These are phyloP conservation scores for Calocybe gambosa DNA, from an alignment of 1,284 basidiomycete genomes.

Conservation along the genomic window DNA sequence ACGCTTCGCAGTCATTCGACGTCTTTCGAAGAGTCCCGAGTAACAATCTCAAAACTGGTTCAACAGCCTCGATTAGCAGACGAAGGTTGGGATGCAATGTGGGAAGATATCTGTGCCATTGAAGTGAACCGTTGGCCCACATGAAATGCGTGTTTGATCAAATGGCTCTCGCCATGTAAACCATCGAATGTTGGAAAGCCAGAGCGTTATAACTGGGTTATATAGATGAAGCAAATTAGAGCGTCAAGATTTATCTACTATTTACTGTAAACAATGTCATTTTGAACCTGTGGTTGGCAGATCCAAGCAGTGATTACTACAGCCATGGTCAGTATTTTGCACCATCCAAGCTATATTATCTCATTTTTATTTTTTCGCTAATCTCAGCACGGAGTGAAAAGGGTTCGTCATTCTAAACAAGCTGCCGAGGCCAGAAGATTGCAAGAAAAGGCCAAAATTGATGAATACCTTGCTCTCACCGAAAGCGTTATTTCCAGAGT, in stretches of 20 bases:
- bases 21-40: constrained; percentile 61
- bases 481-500: constrained; percentile 64
- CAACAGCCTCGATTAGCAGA: constrained; percentile 61
- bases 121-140: constrained; percentile 69
- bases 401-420: constrained; percentile 56
- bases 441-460: constrained; percentile 70
- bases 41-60: constrained; percentile 55
- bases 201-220: no score
- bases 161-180: no score
- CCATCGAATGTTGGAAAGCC: no score
- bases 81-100: constrained; percentile 58
- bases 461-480: constrained; percentile 67
- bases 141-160: constrained; percentile 11
- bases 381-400: constrained; percentile 69
- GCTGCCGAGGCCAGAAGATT: constrained; percentile 60
- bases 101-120: constrained; percentile 69
- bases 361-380: not conserved
- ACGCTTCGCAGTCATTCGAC: constrained; percentile 57
- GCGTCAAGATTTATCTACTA: no score
- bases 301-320: not conserved
- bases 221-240: no score
- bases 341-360: not conserved
- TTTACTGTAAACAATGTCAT: no score
- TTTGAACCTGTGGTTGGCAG: no score
- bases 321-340: not conserved